Evolutionary conservation across 768 basidiomycete species (phyloP), one percentile per base, ranked within the genome.

Genomic region (Vararia minispora): DNA sequence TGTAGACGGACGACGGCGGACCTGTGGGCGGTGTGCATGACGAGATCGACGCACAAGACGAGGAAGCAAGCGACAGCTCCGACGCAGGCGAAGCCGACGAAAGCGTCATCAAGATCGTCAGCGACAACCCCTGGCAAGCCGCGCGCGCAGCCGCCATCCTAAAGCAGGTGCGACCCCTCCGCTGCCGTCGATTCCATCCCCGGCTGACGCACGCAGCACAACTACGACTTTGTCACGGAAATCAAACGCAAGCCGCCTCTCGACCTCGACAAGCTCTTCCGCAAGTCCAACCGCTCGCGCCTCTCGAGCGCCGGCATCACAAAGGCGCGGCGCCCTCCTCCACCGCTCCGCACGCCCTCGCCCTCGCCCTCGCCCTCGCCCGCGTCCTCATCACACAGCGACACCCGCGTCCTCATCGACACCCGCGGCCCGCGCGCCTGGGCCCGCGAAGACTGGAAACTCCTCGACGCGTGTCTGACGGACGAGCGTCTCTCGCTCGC

Each of bases 71-170:
- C 3, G 60, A 52, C 9, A 60, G 54, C 14, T 50, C 58, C 20
- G 57, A 62, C 3, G 40, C 48, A 22, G 63, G 63, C 31, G 61
- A 60, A 4, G 63, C 65, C 6, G 71, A 74, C 34, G 57, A 63
- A 11, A 71, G 71, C n/a, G 62, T 92, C 5, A 76, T 95, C 46
- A 81, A 85, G 61, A 84, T 94, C 44, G 79, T 79, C 2, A 88
- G 85, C 42, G 72, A 75, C 16, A 85, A 94, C 56, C 85, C 91
- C 2, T 68, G 70, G 42, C 87, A 87, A 13, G 91, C 91, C 32
- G 91, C 90, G 2, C 65, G 86, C 33, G 91, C 90, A n/a, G 90
- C 87, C 24, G 91, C 91, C 0, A 91, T 95, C 42, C 64, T 95
- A 49, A 89, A 84, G 58, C 71, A 86, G 68, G 88, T 87, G 34